These are phyloP conservation scores for Colletotrichum tropicale DNA, from an alignment of 2,329 filamentous ascomycete genomes.

Conservation along the genomic window DNA sequence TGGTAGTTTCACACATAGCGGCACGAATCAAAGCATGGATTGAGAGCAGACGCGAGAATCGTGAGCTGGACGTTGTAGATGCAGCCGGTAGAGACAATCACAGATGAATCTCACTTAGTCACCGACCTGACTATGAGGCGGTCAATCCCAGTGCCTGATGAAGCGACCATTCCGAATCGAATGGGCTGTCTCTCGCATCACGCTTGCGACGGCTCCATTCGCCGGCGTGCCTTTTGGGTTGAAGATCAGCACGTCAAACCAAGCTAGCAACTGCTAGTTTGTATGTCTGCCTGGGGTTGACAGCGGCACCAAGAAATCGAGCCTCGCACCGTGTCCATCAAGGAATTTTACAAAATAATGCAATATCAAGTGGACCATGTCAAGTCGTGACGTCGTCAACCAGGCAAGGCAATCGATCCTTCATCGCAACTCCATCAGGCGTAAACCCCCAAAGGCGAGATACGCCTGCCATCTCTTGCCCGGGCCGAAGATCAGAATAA, in stretches of 20 bases:
- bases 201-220: not conserved
- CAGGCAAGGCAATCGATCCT: not conserved
- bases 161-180: not conserved
- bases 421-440: not conserved
- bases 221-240: not conserved
- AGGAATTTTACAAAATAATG: not conserved
- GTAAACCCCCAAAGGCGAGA: not conserved
- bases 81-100: not conserved
- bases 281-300: not conserved
- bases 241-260: not conserved
- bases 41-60: not conserved
- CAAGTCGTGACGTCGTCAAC: not conserved
- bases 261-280: not conserved
- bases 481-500: conserved; percentile 8
- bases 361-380: not conserved
- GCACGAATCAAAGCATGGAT: not conserved
- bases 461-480: not conserved
- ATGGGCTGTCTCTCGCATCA: not conserved
- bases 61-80: not conserved
- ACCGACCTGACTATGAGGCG: not conserved
- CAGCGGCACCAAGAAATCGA: not conserved
- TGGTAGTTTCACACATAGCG: not conserved
- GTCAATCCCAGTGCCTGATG: not conserved
- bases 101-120: not conserved
- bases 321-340: not conserved